These are phyloP conservation scores for Protomyces gravidus DNA, from an alignment of 1,139 yeast species.

Conservation along the genomic window DNA sequence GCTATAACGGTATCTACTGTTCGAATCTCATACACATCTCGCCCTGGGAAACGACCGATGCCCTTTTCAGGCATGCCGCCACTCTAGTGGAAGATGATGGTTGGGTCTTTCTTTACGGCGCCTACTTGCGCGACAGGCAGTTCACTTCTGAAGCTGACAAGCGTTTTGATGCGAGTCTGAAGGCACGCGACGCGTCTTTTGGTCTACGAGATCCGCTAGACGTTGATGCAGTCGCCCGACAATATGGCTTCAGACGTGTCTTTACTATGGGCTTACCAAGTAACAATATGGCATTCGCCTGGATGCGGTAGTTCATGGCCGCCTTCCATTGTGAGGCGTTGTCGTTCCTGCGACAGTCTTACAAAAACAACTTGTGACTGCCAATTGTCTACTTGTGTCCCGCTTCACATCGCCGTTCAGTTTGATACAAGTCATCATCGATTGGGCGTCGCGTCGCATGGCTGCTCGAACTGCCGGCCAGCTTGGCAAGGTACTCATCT, in stretches of 20 bases:
- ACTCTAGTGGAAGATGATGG: neutral
- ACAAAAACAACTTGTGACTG: neutral
- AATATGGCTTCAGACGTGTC: slow-evolving; percentile 1
- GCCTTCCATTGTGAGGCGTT: too few relatives aligned
- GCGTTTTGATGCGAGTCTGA: slow-evolving; percentile 6
- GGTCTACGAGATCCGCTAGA: slow-evolving; percentile 9
- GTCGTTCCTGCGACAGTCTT: neutral
- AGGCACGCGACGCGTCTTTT: slow-evolving; percentile 8
- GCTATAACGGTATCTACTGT: slow-evolving; percentile 1
- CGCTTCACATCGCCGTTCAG: neutral
- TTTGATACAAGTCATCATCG: neutral
- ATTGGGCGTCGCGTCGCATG: neutral
- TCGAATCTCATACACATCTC: slow-evolving; percentile 23
- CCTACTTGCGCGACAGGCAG: slow-evolving; percentile 7
- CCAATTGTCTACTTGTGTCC: neutral
- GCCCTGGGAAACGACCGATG: slow-evolving; percentile 9
- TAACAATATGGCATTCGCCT: slow-evolving; percentile 11
- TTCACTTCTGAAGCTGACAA: slow-evolving; percentile 11
- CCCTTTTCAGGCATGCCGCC: slow-evolving; percentile 17
- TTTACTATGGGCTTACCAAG: neutral
- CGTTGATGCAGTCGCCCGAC: slow-evolving; percentile 5
- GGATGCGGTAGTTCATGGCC: too few relatives aligned
- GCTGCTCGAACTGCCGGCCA: neutral
- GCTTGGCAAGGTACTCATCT: slow-evolving; percentile 1
- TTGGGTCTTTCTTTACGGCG: slow-evolving; percentile 19